phyloP scores from a whole-genome alignment of 495 filamentous ascomycete species.

The Ramalina peruviana region DNA sequence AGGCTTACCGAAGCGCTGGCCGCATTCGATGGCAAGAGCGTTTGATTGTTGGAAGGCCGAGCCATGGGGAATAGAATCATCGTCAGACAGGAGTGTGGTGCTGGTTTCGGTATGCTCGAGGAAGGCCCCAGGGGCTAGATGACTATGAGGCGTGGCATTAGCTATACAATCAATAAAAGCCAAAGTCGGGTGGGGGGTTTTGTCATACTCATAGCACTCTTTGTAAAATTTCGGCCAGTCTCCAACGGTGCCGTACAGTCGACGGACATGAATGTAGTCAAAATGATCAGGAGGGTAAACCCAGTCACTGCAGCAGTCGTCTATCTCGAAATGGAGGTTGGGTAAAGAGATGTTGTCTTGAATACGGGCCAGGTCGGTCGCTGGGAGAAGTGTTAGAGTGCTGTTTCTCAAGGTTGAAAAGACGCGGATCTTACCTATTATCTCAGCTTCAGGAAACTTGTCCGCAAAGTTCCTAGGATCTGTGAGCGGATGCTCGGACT shows the following conservation, averaged over 20 bases:
- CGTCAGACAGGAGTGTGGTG: slow-evolving; percentile 35
- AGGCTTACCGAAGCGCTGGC: slow-evolving; percentile 33
- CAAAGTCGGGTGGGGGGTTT: neutral
- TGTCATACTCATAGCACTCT: slow-evolving; percentile 22
- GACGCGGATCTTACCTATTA: slow-evolving; percentile 25
- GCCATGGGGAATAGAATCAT: slow-evolving; percentile 32
- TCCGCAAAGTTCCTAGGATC: slow-evolving; percentile 29
- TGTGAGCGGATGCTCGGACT: slow-evolving; percentile 1
- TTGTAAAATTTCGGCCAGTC: slow-evolving; percentile 40
- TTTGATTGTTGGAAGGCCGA: slow-evolving; percentile 39
- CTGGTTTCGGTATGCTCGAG: slow-evolving; percentile 45
- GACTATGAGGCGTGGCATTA: slow-evolving; percentile 10
- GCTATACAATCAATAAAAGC: neutral
- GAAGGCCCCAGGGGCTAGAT: slow-evolving; percentile 50
- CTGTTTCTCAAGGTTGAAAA: neutral
- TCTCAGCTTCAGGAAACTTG: slow-evolving; percentile 28
- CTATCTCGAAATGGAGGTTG: slow-evolving; percentile 41
- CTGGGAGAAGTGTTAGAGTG: slow-evolving; percentile 6
- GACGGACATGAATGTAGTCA: slow-evolving; percentile 52
- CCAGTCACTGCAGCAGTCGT: slow-evolving; percentile 40
- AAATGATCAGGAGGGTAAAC: slow-evolving; percentile 36
- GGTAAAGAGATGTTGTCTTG: slow-evolving; percentile 28
- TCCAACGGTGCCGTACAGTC: slow-evolving; percentile 40
- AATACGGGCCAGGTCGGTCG: slow-evolving; percentile 32
- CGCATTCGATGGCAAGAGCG: slow-evolving; percentile 35